These are phyloP conservation scores for Cordyceps militaris DNA, from an alignment of 2,329 filamentous ascomycete genomes.

Conservation along the genomic window DNA sequence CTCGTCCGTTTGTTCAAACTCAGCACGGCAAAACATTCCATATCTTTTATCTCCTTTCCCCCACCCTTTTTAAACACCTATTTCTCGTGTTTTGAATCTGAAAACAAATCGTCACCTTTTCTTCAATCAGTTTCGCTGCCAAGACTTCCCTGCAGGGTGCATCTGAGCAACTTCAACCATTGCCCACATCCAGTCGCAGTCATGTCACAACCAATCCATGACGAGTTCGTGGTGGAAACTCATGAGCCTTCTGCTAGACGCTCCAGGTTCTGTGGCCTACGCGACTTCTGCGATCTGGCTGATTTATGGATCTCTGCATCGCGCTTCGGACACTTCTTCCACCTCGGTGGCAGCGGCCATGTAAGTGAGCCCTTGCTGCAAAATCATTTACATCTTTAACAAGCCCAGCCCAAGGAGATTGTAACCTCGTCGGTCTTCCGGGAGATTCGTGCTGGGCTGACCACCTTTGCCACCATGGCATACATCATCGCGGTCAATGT, in stretches of 20 bases:
- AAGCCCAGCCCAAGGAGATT: constrained; percentile 55
- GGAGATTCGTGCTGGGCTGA: constrained; percentile 71
- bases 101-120: neutral
- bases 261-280: constrained; percentile 26
- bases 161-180: too few species aligned
- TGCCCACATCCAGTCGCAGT: neutral
- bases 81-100: too few species aligned
- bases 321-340: constrained; percentile 54
- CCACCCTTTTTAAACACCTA: too few species aligned
- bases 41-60: neutral
- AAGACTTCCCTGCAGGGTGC: neutral
- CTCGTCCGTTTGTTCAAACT: neutral
- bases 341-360: constrained; percentile 61
- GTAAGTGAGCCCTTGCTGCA: constrained; percentile 35
- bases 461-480: constrained; percentile 75
- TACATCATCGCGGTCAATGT: constrained; percentile 75
- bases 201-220: constrained; percentile 9
- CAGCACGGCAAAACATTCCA: neutral
- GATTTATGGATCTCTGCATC: constrained; percentile 34
- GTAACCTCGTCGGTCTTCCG: constrained; percentile 64
- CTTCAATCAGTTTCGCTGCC: too few species aligned
- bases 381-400: neutral
- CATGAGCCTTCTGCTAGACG: constrained; percentile 16
- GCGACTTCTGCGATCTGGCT: constrained; percentile 29
- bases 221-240: constrained; percentile 14